Percentiles rank a stretch among this genome's conserved stretches.
Evolutionary conservation across 2,329 filamentous ascomycete species (phyloP).

Genomic region (Cercospora beticola): DNA sequence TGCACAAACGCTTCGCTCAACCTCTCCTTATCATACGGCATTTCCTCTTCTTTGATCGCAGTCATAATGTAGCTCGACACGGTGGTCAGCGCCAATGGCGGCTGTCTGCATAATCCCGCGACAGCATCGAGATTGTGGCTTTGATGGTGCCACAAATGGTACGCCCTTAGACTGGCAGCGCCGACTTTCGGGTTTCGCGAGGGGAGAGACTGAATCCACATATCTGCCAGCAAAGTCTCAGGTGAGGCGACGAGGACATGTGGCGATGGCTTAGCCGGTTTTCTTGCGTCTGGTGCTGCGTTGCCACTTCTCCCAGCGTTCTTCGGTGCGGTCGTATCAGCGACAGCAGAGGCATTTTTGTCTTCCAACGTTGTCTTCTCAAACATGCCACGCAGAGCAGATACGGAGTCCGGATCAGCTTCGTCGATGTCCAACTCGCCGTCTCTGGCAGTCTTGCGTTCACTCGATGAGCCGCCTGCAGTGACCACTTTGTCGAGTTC

Average conservation of each 20-base stretch:
- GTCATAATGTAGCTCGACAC: conserved; percentile 61
- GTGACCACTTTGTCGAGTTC: conserved; percentile 12
- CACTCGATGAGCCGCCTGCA: not conserved
- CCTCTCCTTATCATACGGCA: conserved; percentile 49
- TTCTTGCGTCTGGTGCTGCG: not conserved
- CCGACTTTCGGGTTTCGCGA: conserved; percentile 7
- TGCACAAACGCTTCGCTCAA: conserved; percentile 29
- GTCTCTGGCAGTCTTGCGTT: not conserved
- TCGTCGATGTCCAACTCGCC: conserved; percentile 4
- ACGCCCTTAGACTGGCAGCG: conserved; percentile 48
- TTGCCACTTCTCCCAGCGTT: not conserved
- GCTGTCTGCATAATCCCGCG: conserved; percentile 58
- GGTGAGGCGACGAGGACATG: conserved; percentile 9
- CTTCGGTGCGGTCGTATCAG: not conserved
- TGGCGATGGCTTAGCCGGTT: not conserved
- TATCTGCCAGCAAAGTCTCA: conserved; percentile 11
- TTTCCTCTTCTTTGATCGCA: conserved; percentile 52
- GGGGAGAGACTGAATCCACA: conserved; percentile 14
- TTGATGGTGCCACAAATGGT: conserved; percentile 64
- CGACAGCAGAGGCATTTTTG: not conserved
- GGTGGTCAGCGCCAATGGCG: conserved; percentile 58
- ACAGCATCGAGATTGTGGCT: conserved; percentile 52
- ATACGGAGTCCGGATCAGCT: conserved; percentile 4
- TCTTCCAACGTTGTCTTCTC: not conserved
- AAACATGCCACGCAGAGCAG: conserved; percentile 4